These are phyloP conservation scores for Pseudogymnoascus sp. DNA, from an alignment of 2,329 filamentous ascomycete species.

Conservation along the genomic window DNA sequence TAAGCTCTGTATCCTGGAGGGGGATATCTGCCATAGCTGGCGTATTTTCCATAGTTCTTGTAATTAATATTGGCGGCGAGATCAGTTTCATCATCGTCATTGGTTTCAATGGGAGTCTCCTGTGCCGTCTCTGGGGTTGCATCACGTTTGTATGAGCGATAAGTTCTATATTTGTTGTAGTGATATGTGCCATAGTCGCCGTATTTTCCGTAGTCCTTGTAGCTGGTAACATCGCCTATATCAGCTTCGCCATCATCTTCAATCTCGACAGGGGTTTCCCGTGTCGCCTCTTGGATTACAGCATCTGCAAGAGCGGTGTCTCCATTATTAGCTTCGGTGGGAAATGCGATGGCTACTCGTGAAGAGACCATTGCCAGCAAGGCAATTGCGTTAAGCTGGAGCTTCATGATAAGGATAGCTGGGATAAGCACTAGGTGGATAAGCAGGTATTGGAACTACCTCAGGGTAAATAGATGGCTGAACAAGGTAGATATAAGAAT, in stretches of 20 bases:
- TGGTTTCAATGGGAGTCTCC: neutral
- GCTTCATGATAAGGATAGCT: neutral
- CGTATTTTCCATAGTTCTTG: neutral
- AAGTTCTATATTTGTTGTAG: neutral
- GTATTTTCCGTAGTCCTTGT: neutral
- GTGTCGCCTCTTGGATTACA: neutral
- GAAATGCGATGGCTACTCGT: neutral
- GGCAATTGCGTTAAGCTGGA: neutral
- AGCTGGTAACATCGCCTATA: neutral
- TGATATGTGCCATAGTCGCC: neutral
- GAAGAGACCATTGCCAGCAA: neutral
- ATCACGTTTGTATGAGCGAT: neutral
- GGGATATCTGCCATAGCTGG: neutral
- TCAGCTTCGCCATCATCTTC: neutral
- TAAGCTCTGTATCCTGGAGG: neutral
- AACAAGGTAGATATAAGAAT: neutral
- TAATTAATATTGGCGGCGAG: neutral
- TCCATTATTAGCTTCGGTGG: neutral
- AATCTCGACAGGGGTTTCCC: neutral
- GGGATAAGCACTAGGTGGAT: neutral
- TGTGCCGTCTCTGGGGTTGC: neutral
- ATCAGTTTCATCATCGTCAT: neutral
- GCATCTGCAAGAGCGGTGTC: neutral
- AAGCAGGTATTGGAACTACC: too few relatives aligned
- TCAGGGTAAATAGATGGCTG: neutral